phyloP scores from a whole-genome alignment of 768 basidiomycete species.

The Gloeopeniophorella convolvens region DNA sequence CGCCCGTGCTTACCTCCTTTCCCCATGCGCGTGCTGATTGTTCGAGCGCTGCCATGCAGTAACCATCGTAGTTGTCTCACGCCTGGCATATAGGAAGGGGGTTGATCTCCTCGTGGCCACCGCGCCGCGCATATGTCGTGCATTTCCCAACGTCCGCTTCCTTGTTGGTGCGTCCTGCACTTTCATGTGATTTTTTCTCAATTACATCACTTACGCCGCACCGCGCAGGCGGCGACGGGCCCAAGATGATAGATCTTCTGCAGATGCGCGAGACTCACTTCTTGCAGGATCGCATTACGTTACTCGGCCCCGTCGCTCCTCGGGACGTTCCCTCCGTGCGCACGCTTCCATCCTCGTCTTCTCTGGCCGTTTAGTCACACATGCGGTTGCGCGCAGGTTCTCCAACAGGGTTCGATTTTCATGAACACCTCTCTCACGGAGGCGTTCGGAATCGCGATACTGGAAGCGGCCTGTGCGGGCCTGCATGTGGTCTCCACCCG shows the following conservation, averaged over 20 bases:
- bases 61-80: constrained; percentile 84
- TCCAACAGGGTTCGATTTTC: constrained; percentile 82
- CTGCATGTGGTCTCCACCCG: constrained; percentile 90
- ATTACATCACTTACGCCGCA: background rate
- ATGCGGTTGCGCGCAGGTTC: constrained; percentile 44
- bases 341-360: background rate
- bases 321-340: constrained; percentile 68
- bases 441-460: constrained; percentile 93
- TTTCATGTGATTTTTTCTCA: background rate
- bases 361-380: background rate
- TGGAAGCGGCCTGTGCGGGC: constrained; percentile 94
- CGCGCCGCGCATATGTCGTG: constrained; percentile 80
- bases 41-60: constrained; percentile 40
- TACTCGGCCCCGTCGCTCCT: constrained; percentile 76
- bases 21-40: too few relatives aligned
- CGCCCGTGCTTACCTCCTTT: too few relatives aligned
- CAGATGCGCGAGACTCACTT: constrained; percentile 92
- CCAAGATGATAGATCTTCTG: constrained; percentile 88
- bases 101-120: constrained; percentile 92
- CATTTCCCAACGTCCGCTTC: constrained; percentile 84
- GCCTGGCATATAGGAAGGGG: constrained; percentile 92
- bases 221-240: constrained; percentile 82
- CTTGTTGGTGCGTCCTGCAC: constrained; percentile 53
- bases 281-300: constrained; percentile 86
- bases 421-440: constrained; percentile 95